Conservation (phyloP, 495 filamentous ascomycete species). For the Hypoxylon fuscum region DNA sequence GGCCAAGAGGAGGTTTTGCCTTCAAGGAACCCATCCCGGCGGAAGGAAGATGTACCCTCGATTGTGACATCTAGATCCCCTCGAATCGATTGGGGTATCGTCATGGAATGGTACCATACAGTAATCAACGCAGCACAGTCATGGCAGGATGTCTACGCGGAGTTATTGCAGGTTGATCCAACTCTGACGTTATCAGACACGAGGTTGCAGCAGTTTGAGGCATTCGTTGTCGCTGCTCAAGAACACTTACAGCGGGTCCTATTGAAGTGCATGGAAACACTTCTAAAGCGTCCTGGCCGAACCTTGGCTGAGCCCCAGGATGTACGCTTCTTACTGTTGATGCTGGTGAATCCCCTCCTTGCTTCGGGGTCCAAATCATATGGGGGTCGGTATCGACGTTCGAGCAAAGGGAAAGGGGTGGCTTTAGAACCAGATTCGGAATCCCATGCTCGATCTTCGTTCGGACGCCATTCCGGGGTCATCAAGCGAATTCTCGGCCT, state of each 20-base stretch:
- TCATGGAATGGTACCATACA: slow-evolving; percentile 79
- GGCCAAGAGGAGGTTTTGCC: slow-evolving; percentile 55
- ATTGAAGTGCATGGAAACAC: slow-evolving; percentile 81
- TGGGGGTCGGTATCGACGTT: slow-evolving; percentile 37
- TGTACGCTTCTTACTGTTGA: slow-evolving; percentile 81
- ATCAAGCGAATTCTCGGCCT: slow-evolving; percentile 87
- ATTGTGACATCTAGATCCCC: slow-evolving; percentile 70
- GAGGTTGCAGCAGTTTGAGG: slow-evolving; percentile 61
- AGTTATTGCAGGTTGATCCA: slow-evolving; percentile 49
- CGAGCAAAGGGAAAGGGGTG: slow-evolving; percentile 41
- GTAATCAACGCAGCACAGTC: slow-evolving; percentile 64
- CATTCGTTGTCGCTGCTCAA: slow-evolving; percentile 71
- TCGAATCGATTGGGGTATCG: slow-evolving; percentile 77
- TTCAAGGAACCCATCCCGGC: slow-evolving; percentile 45
- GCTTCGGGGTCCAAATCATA: slow-evolving; percentile 56
- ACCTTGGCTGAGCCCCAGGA: slow-evolving; percentile 74
- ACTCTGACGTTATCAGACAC: slow-evolving; percentile 50
- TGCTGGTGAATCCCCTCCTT: slow-evolving; percentile 83
- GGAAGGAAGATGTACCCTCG: slow-evolving; percentile 46
- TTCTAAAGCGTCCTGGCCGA: slow-evolving; percentile 86
- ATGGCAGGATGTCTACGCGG: slow-evolving; percentile 66
- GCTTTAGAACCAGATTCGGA: slow-evolving; percentile 40
- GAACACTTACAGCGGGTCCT: slow-evolving; percentile 73
- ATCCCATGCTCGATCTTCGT: slow-evolving; percentile 13
- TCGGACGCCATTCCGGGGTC: slow-evolving; percentile 74